These are phyloP conservation scores for Picochlorum sp. DNA, from an alignment of 139 green algal genomes.

Conservation along the genomic window DNA sequence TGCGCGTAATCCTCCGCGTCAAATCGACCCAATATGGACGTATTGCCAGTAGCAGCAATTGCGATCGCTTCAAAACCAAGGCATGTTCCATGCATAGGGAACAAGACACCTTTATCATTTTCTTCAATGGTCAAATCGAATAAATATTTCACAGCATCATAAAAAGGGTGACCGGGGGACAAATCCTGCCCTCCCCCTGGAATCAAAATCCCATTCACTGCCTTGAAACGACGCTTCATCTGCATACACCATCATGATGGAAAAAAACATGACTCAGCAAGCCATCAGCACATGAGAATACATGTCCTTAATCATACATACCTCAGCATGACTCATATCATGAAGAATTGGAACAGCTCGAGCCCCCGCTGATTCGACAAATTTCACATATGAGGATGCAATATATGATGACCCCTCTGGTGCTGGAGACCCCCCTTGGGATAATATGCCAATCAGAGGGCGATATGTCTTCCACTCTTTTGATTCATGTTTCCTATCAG, in stretches of 20 bases:
- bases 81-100: slow-evolving; percentile 70
- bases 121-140: slow-evolving; percentile 49
- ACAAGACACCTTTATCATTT: slow-evolving; percentile 75
- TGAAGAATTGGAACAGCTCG: slow-evolving; percentile 66
- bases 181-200: slow-evolving; percentile 59
- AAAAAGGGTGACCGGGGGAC: slow-evolving; percentile 58
- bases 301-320: slow-evolving; percentile 10
- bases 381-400: slow-evolving; percentile 71
- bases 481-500: neutral
- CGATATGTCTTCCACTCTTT: slow-evolving; percentile 15
- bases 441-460: slow-evolving; percentile 55
- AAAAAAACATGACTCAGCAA: neutral
- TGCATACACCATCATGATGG: neutral
- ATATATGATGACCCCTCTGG: slow-evolving; percentile 63
- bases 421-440: slow-evolving; percentile 50
- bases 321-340: slow-evolving; percentile 50
- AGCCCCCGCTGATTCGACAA: slow-evolving; percentile 61
- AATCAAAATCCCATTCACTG: slow-evolving; percentile 68
- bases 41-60: slow-evolving; percentile 46
- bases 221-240: slow-evolving; percentile 18
- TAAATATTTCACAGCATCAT: slow-evolving; percentile 49
- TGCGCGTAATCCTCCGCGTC: slow-evolving; percentile 62
- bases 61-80: slow-evolving; percentile 68
- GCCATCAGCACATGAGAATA: neutral
- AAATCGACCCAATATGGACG: slow-evolving; percentile 40